Percentiles rank a stretch among this genome's conserved stretches.
Conservation (phyloP, 805 yeast species). For the Tetrapisispora phaffii region DNA sequence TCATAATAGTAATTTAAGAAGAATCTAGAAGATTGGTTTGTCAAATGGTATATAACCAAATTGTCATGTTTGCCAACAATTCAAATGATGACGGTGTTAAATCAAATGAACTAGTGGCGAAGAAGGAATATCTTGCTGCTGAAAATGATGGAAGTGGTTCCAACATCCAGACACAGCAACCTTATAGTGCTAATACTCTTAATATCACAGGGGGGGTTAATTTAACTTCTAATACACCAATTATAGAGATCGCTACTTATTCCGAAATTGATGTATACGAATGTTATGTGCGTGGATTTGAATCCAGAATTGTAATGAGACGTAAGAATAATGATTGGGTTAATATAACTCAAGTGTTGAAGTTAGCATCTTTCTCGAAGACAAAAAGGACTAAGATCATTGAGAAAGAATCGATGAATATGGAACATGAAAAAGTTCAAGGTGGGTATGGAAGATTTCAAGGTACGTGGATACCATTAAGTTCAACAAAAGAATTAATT, state of each 20-base stretch:
- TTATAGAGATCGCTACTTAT: constrained; percentile 36
- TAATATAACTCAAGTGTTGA: constrained; percentile 73
- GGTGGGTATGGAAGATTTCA: constrained; percentile 82
- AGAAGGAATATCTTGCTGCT: neutral
- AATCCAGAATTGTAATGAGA: constrained; percentile 50
- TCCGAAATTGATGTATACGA: constrained; percentile 48
- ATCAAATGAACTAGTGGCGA: neutral
- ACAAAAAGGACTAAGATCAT: constrained; percentile 68
- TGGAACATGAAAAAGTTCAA: constrained; percentile 68
- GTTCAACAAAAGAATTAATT: constrained; percentile 51
- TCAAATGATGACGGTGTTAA: neutral
- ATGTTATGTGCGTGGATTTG: constrained; percentile 48
- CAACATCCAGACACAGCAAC: neutral
- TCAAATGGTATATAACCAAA: neutral
- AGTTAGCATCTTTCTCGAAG: constrained; percentile 69
- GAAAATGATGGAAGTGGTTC: neutral
- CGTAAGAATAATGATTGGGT: constrained; percentile 90
- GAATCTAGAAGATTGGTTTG: neutral
- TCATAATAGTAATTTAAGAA: no score
- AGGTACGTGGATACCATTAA: constrained; percentile 78
- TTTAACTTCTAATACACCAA: constrained; percentile 10
- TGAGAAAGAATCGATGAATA: constrained; percentile 63
- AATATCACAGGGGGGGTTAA: neutral
- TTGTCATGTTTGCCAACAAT: neutral
- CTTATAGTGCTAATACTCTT: neutral